Percentiles rank a stretch among this genome's conserved stretches.
These are phyloP conservation scores for Datisca glomerata DNA, from an alignment of 306 rosid genomes.

Conservation along the genomic window DNA sequence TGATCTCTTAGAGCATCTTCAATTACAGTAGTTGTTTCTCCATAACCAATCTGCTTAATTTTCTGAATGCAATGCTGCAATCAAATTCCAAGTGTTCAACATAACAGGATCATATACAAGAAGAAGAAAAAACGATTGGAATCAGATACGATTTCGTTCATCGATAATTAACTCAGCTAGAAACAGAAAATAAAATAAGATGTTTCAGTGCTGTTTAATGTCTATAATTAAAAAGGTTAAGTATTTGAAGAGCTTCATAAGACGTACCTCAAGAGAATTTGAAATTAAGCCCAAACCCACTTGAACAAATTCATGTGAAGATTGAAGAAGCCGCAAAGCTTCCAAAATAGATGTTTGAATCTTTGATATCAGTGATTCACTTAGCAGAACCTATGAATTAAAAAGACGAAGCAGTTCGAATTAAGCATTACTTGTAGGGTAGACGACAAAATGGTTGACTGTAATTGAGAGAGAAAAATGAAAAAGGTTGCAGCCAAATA, in stretches of 20 bases:
- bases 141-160: not conserved
- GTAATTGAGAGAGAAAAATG: too few species aligned
- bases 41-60: slow-evolving; percentile 50
- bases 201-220: too few species aligned
- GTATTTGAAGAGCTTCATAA: not conserved
- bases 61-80: slow-evolving; percentile 62
- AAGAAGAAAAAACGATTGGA: slow-evolving; percentile 11
- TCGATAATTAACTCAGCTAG: not conserved
- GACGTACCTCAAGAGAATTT: slow-evolving; percentile 45
- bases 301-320: slow-evolving; percentile 33
- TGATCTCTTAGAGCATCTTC: slow-evolving; percentile 51
- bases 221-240: too few species aligned
- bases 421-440: too few species aligned
- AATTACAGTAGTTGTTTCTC: slow-evolving; percentile 34
- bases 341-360: slow-evolving; percentile 33
- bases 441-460: too few species aligned
- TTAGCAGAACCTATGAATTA: slow-evolving; percentile 77
- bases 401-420: too few species aligned
- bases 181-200: not conserved
- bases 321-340: slow-evolving; percentile 48
- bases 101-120: too few species aligned
- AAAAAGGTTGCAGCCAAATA: too few species aligned
- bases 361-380: slow-evolving; percentile 49
- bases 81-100: too few species aligned
- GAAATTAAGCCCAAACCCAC: slow-evolving; percentile 39